Base-by-base conservation (phyloP, 805 yeast genomes). In the Candida easanensis region DNA sequence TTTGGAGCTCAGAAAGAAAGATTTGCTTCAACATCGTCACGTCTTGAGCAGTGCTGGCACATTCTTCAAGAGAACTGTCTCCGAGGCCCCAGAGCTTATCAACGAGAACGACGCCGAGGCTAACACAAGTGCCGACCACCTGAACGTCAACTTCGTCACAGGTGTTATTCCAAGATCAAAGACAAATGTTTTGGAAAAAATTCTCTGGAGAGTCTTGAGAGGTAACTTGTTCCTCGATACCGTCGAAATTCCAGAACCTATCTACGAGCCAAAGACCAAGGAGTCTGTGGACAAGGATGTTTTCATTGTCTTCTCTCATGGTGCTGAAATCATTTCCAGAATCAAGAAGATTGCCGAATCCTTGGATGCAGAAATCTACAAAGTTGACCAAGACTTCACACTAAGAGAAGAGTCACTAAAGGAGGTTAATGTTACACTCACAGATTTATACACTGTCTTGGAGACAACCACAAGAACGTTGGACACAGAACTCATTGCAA, bases 271-370 rank as follows among this genome's bases (percentile, higher is more conserved):
- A 41, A 76, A 79, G 60, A 53, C 82, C 21, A 77, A 77, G 48
- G 69, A 71, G 21, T 68, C 63, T 39, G 76, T 84, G 15, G 81
- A 77, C 53, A 90, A 91, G 64, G 85, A 82, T 61, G 82, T 88
- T 36, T 90, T 93, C 58, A 79, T 95, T 51, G 82, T 91, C 33
- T 90, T 91, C 56, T 85, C 97, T 16, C 98, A 95, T 65, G 99
- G 99, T 59, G 66, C 76, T 28, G 70, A 83, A 52, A 76, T 93
- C 45, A 65, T 84, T 42, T 71, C 76, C 50, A 80, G 95, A 64
- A 84, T 91, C 46, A 78, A 74, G 57, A 84, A 84, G 62, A 88
- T 95, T 48, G 81, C 95, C 48, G 97, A 89, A 62, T 88, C 98
- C 1, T 74, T 93, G 54, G 96, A 89, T 56, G 96, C 96, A 10